phyloP scores from a whole-genome alignment of 345 rosid species.

The Eucalyptus tenuipes region DNA sequence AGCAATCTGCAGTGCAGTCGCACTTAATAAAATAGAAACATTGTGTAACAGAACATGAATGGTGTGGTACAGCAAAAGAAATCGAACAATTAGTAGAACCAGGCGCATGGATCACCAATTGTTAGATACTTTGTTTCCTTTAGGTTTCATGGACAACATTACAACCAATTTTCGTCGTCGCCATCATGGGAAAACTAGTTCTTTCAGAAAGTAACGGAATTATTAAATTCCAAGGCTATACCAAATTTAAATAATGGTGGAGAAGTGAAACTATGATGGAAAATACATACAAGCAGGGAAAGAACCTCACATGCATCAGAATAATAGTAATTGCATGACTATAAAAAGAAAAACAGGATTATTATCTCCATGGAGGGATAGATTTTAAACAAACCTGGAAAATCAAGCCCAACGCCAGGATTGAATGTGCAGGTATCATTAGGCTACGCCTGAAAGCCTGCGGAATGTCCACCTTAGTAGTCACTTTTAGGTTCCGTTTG shows the following conservation, averaged over 20 bases:
- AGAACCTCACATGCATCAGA: background rate
- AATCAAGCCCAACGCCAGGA: constrained; percentile 60
- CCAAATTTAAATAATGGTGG: background rate
- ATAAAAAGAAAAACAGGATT: background rate
- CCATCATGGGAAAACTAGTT: background rate
- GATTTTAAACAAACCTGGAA: constrained; percentile 51
- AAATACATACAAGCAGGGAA: background rate
- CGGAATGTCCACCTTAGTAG: background rate
- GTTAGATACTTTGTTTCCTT: background rate
- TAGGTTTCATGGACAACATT: background rate
- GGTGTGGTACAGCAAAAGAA: background rate
- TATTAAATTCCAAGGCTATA: background rate
- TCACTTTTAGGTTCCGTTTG: background rate
- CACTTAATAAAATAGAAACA: background rate
- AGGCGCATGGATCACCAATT: background rate
- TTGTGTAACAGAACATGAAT: background rate
- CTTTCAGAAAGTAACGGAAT: background rate
- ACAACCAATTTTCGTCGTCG: background rate
- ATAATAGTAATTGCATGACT: background rate
- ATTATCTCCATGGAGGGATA: background rate
- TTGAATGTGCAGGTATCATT: constrained; percentile 72
- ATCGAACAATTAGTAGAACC: background rate
- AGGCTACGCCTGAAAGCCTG: constrained; percentile 72
- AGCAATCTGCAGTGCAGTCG: background rate
- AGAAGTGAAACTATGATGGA: background rate